Evolutionary conservation across 176 grass and related monocot genomes (phyloP), one percentile per base, ranked within the genome.

Genomic region (Saccharum spontaneum): DNA sequence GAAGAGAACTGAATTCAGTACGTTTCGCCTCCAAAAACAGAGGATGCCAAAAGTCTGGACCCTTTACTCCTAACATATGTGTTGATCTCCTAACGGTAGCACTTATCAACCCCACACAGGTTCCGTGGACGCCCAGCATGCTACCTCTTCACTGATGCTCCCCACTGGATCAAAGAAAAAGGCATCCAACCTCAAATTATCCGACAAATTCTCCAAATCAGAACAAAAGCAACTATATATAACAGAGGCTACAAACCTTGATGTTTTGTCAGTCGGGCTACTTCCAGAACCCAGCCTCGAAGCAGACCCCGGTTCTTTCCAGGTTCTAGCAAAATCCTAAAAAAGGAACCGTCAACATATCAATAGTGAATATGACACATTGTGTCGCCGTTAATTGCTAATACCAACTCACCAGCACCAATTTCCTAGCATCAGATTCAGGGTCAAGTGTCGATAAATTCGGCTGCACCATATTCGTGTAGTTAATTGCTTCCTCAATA

Each of bases 161-260:
- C 8, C 55, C 9, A 61, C 57, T 61, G 57, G 1, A 61, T 61
- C 57, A 61, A 61, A 61, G 57, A 61, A 22, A 38, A 69, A 39
- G 23, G 71, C 43, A 73, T 48, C 6, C 6, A 46, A 73, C 70
- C 57, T 43, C 70, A 73, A 26, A 43, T 16, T 49, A 34, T 75
- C 28, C 1, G 7, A 33, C 14, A 75, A 75, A 15, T 18, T 74
- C 14, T 20, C 15, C 7, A 34, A 17, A 31, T 31, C 71, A 74
- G 73, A 75, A 34, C 46, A 34, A 52, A 75, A 75, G 28, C 14
- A 75, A 54, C 72, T 75, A 52, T 16, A 75, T 59, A 60, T 60
- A 60, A 44, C 8, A 75, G 13, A 49, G 26, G 26, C 26, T 34
- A 54, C 73, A 75, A 34, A 75, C 73, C 73, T 54, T 16, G 28